Evolutionary conservation across 176 grass and related monocot genomes (phyloP), one percentile per base, ranked within the genome.

Genomic region (Saccharum officinarum): DNA sequence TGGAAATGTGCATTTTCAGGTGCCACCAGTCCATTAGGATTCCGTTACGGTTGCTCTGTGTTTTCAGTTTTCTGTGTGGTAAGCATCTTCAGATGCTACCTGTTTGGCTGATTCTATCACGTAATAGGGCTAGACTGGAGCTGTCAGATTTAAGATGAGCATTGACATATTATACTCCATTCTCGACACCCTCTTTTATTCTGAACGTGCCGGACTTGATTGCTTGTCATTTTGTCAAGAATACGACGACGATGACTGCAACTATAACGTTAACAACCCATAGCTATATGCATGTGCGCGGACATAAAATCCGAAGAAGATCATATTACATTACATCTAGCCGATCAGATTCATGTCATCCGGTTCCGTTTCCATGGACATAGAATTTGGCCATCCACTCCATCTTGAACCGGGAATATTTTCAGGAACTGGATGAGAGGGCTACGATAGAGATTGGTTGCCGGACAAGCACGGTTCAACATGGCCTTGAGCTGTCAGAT

Each of bases 331-430:
- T 31, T 49, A 50, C 25, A 75, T 10, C 26, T 30, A 16, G 71
- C 46, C 39, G 42, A 20, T 50, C 26, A 54, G 26, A 33, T 54
- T 54, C 15, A 70, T 5, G 69, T 36, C 14, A 31, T 14, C 18
- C 18, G 31, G 31, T 76, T 76, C 73, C 10, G 49, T 76, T 33
- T 38, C 31, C 31, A 57, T 38, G 31, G 73, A 22, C 17, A 54
- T 10, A 6, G 73, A 54, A 75, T 75, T 50, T 11, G 30, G 30
- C 47, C 47, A 76, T 76, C 49, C 30, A n/a, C 73, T 22, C 50
- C 47, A 55, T 55, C 30, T 37, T 18, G 47, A 76, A 57, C 47
- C 46, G 59, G 50, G 73, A 76, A 76, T 76, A 76, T 76, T 38
- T 76, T 57, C 73, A 57, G 47, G 8, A 12, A 36, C 8, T 16